Base-by-base conservation (phyloP, 2,329 filamentous ascomycete genomes). In the Incumbomyces lentus region DNA sequence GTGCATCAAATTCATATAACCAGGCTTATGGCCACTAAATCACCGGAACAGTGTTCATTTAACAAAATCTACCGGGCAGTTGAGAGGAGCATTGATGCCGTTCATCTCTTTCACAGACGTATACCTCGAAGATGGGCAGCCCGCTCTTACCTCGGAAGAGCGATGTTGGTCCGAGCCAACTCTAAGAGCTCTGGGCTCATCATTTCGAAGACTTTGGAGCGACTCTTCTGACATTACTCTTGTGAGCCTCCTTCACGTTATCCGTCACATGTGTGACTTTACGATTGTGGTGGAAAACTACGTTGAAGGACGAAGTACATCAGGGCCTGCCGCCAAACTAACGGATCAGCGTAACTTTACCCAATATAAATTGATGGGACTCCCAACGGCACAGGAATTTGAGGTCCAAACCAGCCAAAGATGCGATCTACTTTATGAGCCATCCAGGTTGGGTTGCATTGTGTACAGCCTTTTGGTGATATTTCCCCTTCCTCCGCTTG, bases 291-390 rank as follows among this genome's bases (percentile, higher is more conserved):
- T 62, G 18, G 56, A 58, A 39, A 44, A 48, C 13, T 55, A 55
- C 35, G 41, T 60, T 10, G 43, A 47, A 6, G 50, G 46, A 6
- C 40, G 46, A 18, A 47, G 40, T 5, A 18, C 32, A 14, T 46
- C 52, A 12, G 36, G 50, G 3, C 57, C 64, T 16, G 34, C 50
- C 12, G 54, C 59, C 6, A 44, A 60, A 1, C 51, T 66, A 8
- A 53, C 56, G 29, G 66, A 68, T 49, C 62, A 64, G 43, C 62
- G 65, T 17, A 68, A 68, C 42, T 55, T 61, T 6, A 58, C 64
- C 13, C 63, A 68, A 44, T 59, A 64, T 36, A 58, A 51, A 13
- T 54, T 66, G 11, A 50, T 66, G 37, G 60, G 52, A 3, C 49
- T 67, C 4, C 54, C 57, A 4, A 45, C 60, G 2, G 56, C 53